Evolutionary conservation across 2,329 filamentous ascomycete genomes (phyloP), one percentile per base, ranked within the genome.

Genomic region (Penicillium capsulatum): DNA sequence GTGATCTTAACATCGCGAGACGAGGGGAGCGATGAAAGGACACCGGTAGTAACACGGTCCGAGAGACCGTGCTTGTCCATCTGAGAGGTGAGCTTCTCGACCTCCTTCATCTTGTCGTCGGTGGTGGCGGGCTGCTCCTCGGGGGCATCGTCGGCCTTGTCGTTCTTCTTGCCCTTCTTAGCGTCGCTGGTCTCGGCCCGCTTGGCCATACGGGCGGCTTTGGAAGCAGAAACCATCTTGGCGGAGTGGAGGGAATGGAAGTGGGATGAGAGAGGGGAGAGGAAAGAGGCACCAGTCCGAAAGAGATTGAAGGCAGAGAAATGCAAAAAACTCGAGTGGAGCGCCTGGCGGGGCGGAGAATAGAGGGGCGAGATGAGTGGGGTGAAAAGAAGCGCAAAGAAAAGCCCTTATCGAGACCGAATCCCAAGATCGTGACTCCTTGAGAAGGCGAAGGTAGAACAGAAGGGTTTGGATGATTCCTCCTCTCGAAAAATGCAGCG

Each of bases 1-100:
- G 84, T 94, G 67, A 98, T 92, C 77, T 98, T 98, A 69, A 95
- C 88, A 70, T 98, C 92, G 70, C 87, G 85, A 73, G 86, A 94
- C 54, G 86, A 76, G 50, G 79, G 70, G 50, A 91, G 80, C 31
- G 92, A 98, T 26, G 90, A 77, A 48, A 98, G 76, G 40, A 98
- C 92, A 79, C 92, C 92, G 45, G 92, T 98, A 46, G 94, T 98
- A 67, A 98, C 92, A 68, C 92, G 86, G 71, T 98, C 92, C 10
- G 92, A 97, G 52, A 98, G 77, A 61, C 92, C 92, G 65, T 94
- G 81, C 73, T 94, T 86, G 73, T 98, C 92, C 78, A 95, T 85
- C 74, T 98, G 94, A 38, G 90, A 77, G 31, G 86, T 83, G 54
- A 98, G 78, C 65, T 89, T 89, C 74, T 89, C 85, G 51, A 96